Percentiles rank a stretch among this genome's conserved stretches.
Evolutionary conservation across 108 stramenopile species (phyloP).

Genomic region (Epipyxis sp.): DNA sequence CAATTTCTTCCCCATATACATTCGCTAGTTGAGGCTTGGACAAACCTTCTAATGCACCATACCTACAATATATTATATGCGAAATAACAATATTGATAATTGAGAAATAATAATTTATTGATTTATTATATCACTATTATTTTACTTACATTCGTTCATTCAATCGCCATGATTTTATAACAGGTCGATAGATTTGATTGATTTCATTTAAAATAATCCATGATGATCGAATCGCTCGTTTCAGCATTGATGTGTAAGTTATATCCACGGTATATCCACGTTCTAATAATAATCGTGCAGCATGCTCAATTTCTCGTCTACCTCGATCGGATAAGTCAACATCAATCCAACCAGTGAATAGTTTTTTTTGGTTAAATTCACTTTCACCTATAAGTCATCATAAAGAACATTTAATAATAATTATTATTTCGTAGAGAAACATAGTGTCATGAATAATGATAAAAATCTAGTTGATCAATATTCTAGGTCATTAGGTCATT

Average conservation of each 20-base stretch:
- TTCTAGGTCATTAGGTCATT: no score
- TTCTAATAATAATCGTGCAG: conserved; percentile 62
- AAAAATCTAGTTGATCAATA: no score
- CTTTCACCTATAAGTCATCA: conserved; percentile 11
- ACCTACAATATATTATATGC: conserved; percentile 32
- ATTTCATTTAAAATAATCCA: conserved; percentile 81
- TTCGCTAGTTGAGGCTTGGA: conserved; percentile 76
- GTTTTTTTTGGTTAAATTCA: conserved; percentile 21
- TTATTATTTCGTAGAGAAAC: neutral
- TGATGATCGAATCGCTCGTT: conserved; percentile 78
- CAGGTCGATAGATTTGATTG: conserved; percentile 77
- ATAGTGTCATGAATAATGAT: no score
- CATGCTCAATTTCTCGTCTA: conserved; percentile 37
- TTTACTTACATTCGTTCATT: conserved; percentile 71
- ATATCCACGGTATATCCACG: conserved; percentile 83
- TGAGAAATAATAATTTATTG: no score
- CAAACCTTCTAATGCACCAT: conserved; percentile 83
- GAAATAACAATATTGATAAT: neutral
- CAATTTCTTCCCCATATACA: conserved; percentile 70
- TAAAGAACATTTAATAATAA: neutral
- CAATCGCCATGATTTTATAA: conserved; percentile 80
- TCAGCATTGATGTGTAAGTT: conserved; percentile 76
- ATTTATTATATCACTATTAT: neutral
- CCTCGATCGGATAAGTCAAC: conserved; percentile 48
- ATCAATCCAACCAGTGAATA: conserved; percentile 50